Evolutionary conservation across 306 rosid genomes (phyloP), one percentile per base, ranked within the genome.

Genomic region (Sechiopsis laciniata): DNA sequence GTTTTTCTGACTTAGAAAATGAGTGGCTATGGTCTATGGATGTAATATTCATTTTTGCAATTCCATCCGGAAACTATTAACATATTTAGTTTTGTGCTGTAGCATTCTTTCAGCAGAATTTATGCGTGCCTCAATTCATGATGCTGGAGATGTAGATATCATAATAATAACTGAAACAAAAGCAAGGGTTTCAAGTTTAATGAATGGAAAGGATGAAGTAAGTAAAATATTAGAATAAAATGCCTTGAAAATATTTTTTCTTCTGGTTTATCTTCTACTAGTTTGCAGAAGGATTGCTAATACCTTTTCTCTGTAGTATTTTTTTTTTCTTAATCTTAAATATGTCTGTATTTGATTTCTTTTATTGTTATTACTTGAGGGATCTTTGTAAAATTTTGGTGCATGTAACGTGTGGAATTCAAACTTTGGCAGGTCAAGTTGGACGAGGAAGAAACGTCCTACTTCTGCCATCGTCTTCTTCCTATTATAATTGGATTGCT

Each of bases 81-180:
- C 82, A 77, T 70, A 75, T 26, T 83, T 89, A 73, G 73, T 84
- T 81, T 88, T 48, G 80, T 86, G 80, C 82, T 87, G 91, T 82
- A 95, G 99, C 89, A 95, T 95, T 88, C 99, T 95, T 85, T 89
- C 97, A 15, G 91, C 96, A 75, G 99, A 95, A 80, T 95, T 95
- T 84, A 80, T 95, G 84, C 90, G 83, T 76, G 79, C 87, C 76
- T 85, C 99, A 76, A 78, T 91, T 79, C 91, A 84, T 22, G 99
- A 86, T 82, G 86, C 86, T 57, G 86, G 87, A 45, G 92, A 91
- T 78, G 84, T 83, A 71, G 99, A 95, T 76, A 40, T 37, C 55
- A 75, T 80, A 56, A 85, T 95, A 81, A 84, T 91, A 74, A 89
- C 96, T 72, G 86, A 83, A 80, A 90, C 89, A 48, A 91, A 85